Conservation (phyloP, 371 early-diverging fungal genomes). For the Scutellospora calospora region DNA sequence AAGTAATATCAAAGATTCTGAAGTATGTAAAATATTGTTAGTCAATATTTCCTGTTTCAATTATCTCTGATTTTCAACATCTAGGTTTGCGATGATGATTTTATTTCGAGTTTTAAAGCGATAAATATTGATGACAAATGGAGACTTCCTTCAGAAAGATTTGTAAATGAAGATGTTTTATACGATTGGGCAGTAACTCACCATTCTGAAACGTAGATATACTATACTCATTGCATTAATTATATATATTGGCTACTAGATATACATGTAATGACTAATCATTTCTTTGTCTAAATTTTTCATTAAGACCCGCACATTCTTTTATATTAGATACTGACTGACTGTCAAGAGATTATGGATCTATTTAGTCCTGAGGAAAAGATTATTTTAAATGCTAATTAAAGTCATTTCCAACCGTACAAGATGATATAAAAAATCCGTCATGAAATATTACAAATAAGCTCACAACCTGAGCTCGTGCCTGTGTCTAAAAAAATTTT, state of each 20-base stretch:
- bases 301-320: conserved; percentile 11
- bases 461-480: too few relatives aligned
- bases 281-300: conserved; percentile 11
- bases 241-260: conserved; percentile 28
- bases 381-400: conserved; percentile 20
- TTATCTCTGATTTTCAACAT: conserved; percentile 17
- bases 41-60: conserved; percentile 17
- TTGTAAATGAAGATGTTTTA: conserved; percentile 32
- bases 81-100: conserved; percentile 18
- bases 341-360: conserved; percentile 31
- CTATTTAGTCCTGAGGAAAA: conserved; percentile 24
- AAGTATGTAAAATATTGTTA: conserved; percentile 13
- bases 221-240: conserved; percentile 8
- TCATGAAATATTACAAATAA: conserved; percentile 28
- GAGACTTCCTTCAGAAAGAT: conserved; percentile 24
- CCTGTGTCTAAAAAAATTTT: background rate
- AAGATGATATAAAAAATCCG: conserved; percentile 13
- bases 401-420: background rate
- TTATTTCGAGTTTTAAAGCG: conserved; percentile 5
- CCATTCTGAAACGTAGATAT: conserved; percentile 24
- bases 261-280: conserved; percentile 9
- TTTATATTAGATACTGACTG: conserved; percentile 18
- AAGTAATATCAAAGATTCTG: conserved; percentile 10
- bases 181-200: conserved; percentile 14
- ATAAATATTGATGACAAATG: conserved; percentile 19